Percentiles rank a stretch among this genome's conserved stretches.
phyloP scores from a whole-genome alignment of 1,139 yeast genomes.

The Blastobotrys ciferrii region DNA sequence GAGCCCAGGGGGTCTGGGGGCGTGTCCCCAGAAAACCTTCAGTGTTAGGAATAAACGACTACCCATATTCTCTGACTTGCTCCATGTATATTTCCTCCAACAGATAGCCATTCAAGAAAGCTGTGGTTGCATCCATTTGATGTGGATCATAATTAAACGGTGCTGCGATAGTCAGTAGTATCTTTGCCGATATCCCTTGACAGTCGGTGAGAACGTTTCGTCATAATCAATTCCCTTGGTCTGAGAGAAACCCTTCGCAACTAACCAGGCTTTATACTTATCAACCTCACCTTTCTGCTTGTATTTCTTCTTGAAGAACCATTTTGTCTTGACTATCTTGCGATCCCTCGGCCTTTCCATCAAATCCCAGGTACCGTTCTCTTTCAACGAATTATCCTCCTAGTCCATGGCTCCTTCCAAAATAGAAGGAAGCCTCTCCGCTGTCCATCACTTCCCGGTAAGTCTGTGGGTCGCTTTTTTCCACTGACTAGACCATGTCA shows the following conservation, averaged over 20 bases:
- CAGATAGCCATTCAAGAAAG: conserved; percentile 29
- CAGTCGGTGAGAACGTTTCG: conserved; percentile 30
- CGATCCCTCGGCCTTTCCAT: not conserved
- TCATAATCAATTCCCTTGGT: conserved; percentile 26
- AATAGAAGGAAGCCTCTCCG: too few relatives aligned
- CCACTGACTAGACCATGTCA: not conserved
- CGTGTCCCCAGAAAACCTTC: too few relatives aligned
- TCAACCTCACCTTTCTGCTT: not conserved
- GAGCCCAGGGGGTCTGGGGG: too few relatives aligned
- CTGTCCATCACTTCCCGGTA: not conserved
- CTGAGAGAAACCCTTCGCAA: conserved; percentile 28
- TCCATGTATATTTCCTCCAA: conserved; percentile 25
- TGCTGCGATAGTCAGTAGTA: conserved; percentile 23
- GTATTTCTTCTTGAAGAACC: not conserved
- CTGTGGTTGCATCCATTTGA: conserved; percentile 30
- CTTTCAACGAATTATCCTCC: not conserved
- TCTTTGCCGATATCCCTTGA: conserved; percentile 22
- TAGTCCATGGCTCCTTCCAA: not conserved
- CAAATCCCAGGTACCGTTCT: not conserved
- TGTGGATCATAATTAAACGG: conserved; percentile 16
- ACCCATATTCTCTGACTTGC: too few relatives aligned
- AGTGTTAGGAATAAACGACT: too few relatives aligned
- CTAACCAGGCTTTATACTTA: conserved; percentile 22
- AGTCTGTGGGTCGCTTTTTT: not conserved
- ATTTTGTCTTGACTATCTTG: not conserved